Evolutionary conservation across 768 basidiomycete species (phyloP), one percentile per base, ranked within the genome.

Genomic region (Leccinum rimulosum): DNA sequence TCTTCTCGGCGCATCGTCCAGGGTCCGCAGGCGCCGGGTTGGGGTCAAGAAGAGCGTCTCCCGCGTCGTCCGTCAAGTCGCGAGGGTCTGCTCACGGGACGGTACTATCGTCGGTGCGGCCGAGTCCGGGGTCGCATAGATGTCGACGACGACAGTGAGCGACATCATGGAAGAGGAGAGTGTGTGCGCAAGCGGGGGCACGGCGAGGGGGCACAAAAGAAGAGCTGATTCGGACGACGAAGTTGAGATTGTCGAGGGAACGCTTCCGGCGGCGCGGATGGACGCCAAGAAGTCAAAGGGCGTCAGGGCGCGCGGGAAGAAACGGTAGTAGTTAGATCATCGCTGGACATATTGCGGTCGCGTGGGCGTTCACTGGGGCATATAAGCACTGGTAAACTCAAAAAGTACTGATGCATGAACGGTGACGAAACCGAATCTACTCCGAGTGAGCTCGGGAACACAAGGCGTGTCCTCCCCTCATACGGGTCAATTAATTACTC

Each of bases 221-320:
- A 87, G 84, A 70, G 74, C 77, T 4, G 56, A 61, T 25, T 80
- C 80, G 54, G 85, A 86, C 50, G 83, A 85, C 59, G 85, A 86
- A 27, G 70, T 82, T 15, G 82, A 83, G 57, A 78, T 82, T 57
- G 66, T 83, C 3, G 81, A 83, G 40, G 83, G 80, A 0, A 76
- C 83, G 10, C 60, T 76, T 8, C 57, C 68, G 57, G 75, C 68
- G 57, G 75, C 72, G 59, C 80, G 75, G 64, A 64, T 70, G 49
- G 78, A 64, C 63, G 61, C 54, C 65, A 81, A 74, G 66, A 73
- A 72, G 49, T 17, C 52, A 19, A 68, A 68, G 31, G 49, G 6
- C 10, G 56, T 71, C 6, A 82, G 77, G 64, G 60, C 75, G 12
- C 79, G 75, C 47, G 70, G 74, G 6, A 82, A 76, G 71, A 84